Evolutionary conservation across 192 early-diverging fungal species (phyloP), one percentile per base, ranked within the genome.

Genomic region (Backusella tuberculispora): DNA sequence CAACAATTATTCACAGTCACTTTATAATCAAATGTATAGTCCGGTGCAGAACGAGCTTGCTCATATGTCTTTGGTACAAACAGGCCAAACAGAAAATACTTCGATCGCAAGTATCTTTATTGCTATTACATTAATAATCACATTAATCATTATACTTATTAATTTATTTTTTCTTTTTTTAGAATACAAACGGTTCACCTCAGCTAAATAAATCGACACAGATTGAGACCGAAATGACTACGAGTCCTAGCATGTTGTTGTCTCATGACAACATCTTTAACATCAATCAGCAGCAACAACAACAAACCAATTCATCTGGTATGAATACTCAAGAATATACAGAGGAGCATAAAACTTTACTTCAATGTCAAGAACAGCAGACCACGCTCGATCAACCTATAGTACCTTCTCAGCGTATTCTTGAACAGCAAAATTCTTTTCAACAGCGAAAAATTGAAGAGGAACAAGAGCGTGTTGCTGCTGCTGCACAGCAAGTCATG

Each of bases 381-480:
- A 60, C 6, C 13, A 60, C 53, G 53, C 53, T 60, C 21, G 53
- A 69, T 34, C 71, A 72, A 12, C 71, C 71, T 12, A 72, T 72
- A 24, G 71, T 72, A 6, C 71, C 71, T 44, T 72, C 71, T 6
- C 71, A 72, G 17, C 73, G 65, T 40, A 17, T 29, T n/a, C 34
- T 74, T 12, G 64, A 67, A 5, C 75, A 65, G 5, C 74, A 76
- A 8, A 40, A 42, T 4, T n/a, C 46, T 6, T 44, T 53, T 37
- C 74, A 75, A n/a, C 44, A 47, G 3, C 19, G 68, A 9, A 69
- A 45, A 19, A 38, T 76, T 1, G 53, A 63, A 12, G 69, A 53
- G 9, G 42, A 76, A 34, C 75, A 76, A 43, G 69, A 71, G 34
- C 48, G 63, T 56, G 41, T 63, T 21, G 71, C 71, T 15, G 71